phyloP scores from a whole-genome alignment of 306 rosid genomes.

The Trifolium repens region DNA sequence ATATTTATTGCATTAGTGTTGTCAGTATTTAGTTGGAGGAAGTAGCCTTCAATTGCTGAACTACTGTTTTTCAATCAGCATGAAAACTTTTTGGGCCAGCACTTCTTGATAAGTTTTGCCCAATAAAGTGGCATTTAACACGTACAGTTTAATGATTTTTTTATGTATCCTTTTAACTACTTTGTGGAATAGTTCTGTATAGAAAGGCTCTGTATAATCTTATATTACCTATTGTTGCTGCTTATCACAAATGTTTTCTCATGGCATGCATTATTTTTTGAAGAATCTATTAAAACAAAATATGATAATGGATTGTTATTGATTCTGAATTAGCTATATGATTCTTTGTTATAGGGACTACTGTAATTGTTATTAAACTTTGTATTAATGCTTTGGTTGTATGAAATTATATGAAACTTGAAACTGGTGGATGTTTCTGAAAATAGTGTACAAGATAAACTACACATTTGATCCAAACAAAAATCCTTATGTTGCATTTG shows the following conservation, averaged over 20 bases:
- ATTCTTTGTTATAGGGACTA: constrained; percentile 20
- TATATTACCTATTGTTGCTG: neutral
- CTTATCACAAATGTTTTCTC: constrained; percentile 17
- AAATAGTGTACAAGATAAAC: constrained; percentile 27
- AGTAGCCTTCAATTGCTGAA: constrained; percentile 24
- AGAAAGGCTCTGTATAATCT: constrained; percentile 29
- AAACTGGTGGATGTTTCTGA: constrained; percentile 20
- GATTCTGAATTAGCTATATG: constrained; percentile 5
- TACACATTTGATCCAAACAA: constrained; percentile 9
- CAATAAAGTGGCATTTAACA: constrained; percentile 36
- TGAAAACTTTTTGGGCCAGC: constrained; percentile 9
- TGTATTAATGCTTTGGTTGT: constrained; percentile 28
- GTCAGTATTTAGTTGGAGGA: constrained; percentile 18
- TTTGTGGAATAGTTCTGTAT: constrained; percentile 11
- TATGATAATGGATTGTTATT: constrained; percentile 16
- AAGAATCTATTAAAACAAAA: constrained; percentile 3
- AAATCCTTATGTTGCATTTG: constrained; percentile 3
- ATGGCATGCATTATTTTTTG: constrained; percentile 13
- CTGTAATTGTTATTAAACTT: constrained; percentile 13
- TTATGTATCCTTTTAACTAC: constrained; percentile 21
- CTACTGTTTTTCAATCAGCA: constrained; percentile 33
- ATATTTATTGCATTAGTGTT: constrained; percentile 31
- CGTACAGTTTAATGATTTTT: constrained; percentile 35
- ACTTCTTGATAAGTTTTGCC: constrained; percentile 19
- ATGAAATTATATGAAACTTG: constrained; percentile 16